Evolutionary conservation across 202 grass and related monocot genomes (phyloP).

Genomic region (Hordeum pubiflorum): DNA sequence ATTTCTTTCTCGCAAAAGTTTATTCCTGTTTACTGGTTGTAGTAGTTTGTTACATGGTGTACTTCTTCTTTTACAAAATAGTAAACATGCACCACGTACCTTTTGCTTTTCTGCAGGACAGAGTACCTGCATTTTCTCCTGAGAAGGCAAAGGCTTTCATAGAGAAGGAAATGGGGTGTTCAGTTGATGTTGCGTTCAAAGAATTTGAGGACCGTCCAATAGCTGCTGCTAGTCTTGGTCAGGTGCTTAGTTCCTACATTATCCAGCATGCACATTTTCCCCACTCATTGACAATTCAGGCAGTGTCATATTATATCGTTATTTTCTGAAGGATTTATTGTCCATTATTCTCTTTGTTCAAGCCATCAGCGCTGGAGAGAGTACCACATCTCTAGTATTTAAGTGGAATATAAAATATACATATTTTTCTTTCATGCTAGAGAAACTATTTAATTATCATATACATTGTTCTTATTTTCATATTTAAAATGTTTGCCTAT

Average conservation of each 20-base stretch:
- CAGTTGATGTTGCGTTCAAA: conserved; percentile 76
- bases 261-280: conserved; percentile 1
- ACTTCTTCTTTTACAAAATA: background rate
- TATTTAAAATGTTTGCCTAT: background rate
- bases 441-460: background rate
- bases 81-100: background rate
- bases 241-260: conserved; percentile 56
- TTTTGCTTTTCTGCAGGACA: conserved; percentile 54
- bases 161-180: conserved; percentile 75
- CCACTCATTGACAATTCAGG: background rate
- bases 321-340: background rate
- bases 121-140: conserved; percentile 95
- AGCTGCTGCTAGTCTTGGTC: conserved; percentile 95
- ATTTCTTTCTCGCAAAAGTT: background rate
- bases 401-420: background rate
- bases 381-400: background rate
- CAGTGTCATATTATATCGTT: conserved; percentile 13
- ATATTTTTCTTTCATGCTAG: background rate
- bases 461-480: background rate
- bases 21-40: background rate
- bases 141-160: conserved; percentile 83
- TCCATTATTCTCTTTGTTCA: background rate
- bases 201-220: conserved; percentile 88
- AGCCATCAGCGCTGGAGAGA: background rate
- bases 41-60: background rate